Evolutionary conservation across 129 eudicot species (phyloP), one percentile per base, ranked within the genome.

Genomic region (Cynara cardunculus): DNA sequence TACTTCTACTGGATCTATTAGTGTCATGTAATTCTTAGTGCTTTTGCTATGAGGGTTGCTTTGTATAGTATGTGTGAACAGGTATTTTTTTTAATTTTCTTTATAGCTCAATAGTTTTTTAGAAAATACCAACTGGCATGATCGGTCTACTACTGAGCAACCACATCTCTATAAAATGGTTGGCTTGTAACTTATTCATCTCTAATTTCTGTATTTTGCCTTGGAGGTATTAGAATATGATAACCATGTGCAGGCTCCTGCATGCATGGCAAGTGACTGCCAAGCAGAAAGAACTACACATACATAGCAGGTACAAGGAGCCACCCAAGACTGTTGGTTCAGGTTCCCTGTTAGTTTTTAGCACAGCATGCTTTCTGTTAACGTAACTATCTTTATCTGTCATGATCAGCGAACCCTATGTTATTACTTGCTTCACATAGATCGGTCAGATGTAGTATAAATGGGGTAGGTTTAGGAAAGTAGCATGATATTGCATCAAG

Each of bases 61-160:
- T 53, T 72, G 76, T 72, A 74, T 46, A 19, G 28, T 74, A 46
- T 41, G n/a, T 74, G 78, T 32, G n/a, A 26, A 8, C 37, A 26
- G 26, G 25, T 62, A 22, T 37, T 6, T 35, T 44, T 73, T 73
- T 73, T 22, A 34, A 34, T 34, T 5, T 14, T 6, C 62, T n/a
- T 16, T 46, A 13, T 46, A 46, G 19, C 8, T 53, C 61, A 14
- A 49, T 49, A 49, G 16, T 49, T 4, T 53, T 10, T 18, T 53
- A 53, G 64, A 53, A 53, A 53, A 53, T 18, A 53, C 64, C 64
- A 53, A 53, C 22, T 53, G 64, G 21, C 7, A 18, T 53, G 24
- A 19, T 18, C 64, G 64, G 64, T 53, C 24, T 53, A 53, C 64
- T 13, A 53, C 24, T 53, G 64, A 53, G 9, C 24, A 53, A 53